phyloP scores from a whole-genome alignment of 2,329 filamentous ascomycete genomes.

The Paracoccidioides lutzii region DNA sequence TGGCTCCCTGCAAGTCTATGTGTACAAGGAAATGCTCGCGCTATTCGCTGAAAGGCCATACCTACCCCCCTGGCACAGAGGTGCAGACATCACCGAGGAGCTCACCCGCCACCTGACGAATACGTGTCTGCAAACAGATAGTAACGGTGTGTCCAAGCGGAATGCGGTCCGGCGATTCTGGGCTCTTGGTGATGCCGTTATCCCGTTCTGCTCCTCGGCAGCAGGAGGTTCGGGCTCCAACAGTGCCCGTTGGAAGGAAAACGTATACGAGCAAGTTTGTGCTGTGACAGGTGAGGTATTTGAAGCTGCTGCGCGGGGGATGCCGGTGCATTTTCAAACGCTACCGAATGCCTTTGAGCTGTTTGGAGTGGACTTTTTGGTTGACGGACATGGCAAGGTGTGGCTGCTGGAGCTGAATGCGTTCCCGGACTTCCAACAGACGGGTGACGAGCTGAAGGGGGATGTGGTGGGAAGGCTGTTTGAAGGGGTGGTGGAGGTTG shows the following conservation, averaged over 20 bases:
- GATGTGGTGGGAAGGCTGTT: conserved; percentile 63
- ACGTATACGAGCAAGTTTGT: conserved; percentile 64
- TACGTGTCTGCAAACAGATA: conserved; percentile 68
- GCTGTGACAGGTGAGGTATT: conserved; percentile 63
- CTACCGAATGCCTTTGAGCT: conserved; percentile 81
- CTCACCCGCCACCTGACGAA: conserved; percentile 80
- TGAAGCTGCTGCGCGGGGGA: conserved; percentile 68
- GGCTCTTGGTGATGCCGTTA: conserved; percentile 41
- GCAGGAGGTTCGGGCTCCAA: background rate
- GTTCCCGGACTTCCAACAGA: conserved; percentile 92
- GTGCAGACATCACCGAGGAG: conserved; percentile 33
- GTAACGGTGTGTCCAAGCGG: conserved; percentile 34
- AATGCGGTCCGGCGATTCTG: conserved; percentile 65
- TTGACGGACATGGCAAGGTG: conserved; percentile 50
- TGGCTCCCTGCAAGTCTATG: conserved; percentile 66
- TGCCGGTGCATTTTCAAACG: conserved; percentile 85
- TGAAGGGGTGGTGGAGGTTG: conserved; percentile 55
- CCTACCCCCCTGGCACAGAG: conserved; percentile 38
- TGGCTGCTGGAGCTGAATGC: conserved; percentile 90
- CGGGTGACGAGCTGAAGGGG: conserved; percentile 57
- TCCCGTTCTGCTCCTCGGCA: conserved; percentile 17
- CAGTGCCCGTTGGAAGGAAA: conserved; percentile 37
- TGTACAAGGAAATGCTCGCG: conserved; percentile 84
- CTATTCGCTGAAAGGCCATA: conserved; percentile 76
- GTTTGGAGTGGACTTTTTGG: conserved; percentile 81